Percentiles rank a stretch among this genome's conserved stretches.
Conservation (phyloP, 352 stramenopile species). For the Globisporangium echinulatum region DNA sequence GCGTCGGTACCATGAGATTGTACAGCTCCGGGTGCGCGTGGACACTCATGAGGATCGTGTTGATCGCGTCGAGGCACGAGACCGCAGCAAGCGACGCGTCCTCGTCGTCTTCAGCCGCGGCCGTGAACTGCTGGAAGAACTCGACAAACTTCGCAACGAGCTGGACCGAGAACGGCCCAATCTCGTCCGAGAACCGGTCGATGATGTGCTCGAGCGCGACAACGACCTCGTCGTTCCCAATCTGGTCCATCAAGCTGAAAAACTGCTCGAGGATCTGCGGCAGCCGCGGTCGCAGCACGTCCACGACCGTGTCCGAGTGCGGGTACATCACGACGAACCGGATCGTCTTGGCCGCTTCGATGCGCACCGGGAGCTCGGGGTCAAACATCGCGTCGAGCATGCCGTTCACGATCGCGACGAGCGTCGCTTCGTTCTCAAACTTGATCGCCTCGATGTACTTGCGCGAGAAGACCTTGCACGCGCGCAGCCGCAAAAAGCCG, state of each 20-base stretch:
- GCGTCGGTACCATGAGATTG: slow-evolving; percentile 89
- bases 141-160: slow-evolving; percentile 93
- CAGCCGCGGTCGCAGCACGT: slow-evolving; percentile 89
- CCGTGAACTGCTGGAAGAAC: slow-evolving; percentile 93
- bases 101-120: slow-evolving; percentile 90
- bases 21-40: slow-evolving; percentile 81
- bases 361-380: slow-evolving; percentile 94
- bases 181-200: slow-evolving; percentile 95
- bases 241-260: slow-evolving; percentile 98
- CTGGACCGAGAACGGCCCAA: slow-evolving; percentile 89
- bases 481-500: slow-evolving; percentile 92
- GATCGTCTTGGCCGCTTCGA: slow-evolving; percentile 91
- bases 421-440: slow-evolving; percentile 89
- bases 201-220: slow-evolving; percentile 93
- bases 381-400: slow-evolving; percentile 90
- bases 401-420: slow-evolving; percentile 70
- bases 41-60: slow-evolving; percentile 82
- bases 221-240: slow-evolving; percentile 97
- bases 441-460: slow-evolving; percentile 90
- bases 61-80: slow-evolving; percentile 81
- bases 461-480: slow-evolving; percentile 95
- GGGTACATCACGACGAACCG: slow-evolving; percentile 85
- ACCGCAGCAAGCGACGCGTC: slow-evolving; percentile 95
- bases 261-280: slow-evolving; percentile 96
- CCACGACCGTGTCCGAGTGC: slow-evolving; percentile 73